Percentiles rank a stretch among this genome's conserved stretches.
These are phyloP conservation scores for Rosa persica DNA, from an alignment of 306 rosid genomes.

Conservation along the genomic window DNA sequence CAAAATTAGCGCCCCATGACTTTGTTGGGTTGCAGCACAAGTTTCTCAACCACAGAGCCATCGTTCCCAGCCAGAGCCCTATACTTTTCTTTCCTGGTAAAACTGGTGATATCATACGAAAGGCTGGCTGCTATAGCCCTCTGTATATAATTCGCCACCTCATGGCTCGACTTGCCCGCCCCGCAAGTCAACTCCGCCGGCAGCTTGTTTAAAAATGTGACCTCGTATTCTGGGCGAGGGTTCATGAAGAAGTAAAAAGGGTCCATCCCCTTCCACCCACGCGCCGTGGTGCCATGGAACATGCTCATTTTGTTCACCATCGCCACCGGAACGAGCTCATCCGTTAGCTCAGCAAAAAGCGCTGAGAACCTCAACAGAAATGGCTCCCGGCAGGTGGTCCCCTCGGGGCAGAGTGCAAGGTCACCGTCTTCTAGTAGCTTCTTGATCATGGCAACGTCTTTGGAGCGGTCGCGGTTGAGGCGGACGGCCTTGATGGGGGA, in stretches of 20 bases:
- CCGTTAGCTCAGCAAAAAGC: constrained; percentile 64
- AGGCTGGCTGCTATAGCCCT: constrained; percentile 62
- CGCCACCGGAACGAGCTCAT: constrained; percentile 82
- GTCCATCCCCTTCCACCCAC: constrained; percentile 95
- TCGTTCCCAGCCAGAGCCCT: constrained; percentile 81
- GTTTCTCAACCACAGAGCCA: constrained; percentile 55
- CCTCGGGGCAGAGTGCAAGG: constrained; percentile 79
- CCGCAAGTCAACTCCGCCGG: constrained; percentile 60
- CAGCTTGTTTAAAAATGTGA: constrained; percentile 64
- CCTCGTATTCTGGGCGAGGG: constrained; percentile 79
- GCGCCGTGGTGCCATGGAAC: constrained; percentile 87
- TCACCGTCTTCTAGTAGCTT: constrained; percentile 67
- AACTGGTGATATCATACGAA: constrained; percentile 70
- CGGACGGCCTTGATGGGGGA: constrained; percentile 76
- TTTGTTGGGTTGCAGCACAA: constrained; percentile 33
- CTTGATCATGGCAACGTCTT: constrained; percentile 71
- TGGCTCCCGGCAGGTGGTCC: constrained; percentile 84
- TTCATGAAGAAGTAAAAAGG: constrained; percentile 92
- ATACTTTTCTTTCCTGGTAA: constrained; percentile 78
- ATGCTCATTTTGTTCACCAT: constrained; percentile 84
- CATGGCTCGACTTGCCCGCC: constrained; percentile 64
- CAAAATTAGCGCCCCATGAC: constrained; percentile 57
- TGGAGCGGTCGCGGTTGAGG: constrained; percentile 56
- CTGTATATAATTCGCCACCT: constrained; percentile 87
- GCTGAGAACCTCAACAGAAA: constrained; percentile 72